Percentiles rank a stretch among this genome's conserved stretches.
Evolutionary conservation across 768 basidiomycete species (phyloP).

Genomic region (Russula vinacea): DNA sequence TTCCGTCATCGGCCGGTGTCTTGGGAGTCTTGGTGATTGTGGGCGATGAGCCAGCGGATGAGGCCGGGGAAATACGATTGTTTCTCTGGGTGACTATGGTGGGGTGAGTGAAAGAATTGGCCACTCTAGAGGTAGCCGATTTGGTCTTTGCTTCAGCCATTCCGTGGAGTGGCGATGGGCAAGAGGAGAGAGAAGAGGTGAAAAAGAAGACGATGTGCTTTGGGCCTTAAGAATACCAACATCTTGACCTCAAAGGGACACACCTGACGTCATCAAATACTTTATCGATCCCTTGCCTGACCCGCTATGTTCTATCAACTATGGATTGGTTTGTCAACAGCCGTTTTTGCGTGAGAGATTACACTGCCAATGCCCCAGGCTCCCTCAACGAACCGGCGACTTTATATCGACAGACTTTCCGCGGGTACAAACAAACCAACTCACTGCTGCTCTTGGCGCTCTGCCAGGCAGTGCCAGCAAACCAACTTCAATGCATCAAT

Average conservation of each 20-base stretch:
- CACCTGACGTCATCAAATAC: constrained; percentile 5
- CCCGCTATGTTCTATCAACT: neutral
- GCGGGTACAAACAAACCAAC: too few relatives aligned
- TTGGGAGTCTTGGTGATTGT: constrained; percentile 53
- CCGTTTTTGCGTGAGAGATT: too few relatives aligned
- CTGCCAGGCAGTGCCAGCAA: too few relatives aligned
- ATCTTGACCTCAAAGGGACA: neutral
- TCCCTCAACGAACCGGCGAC: too few relatives aligned
- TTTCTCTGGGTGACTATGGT: constrained; percentile 25
- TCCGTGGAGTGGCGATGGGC: neutral
- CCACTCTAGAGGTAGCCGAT: constrained; percentile 14
- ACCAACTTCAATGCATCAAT: too few relatives aligned
- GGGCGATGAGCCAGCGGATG: constrained; percentile 27
- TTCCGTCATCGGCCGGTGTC: constrained; percentile 91
- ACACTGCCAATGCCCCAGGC: too few relatives aligned
- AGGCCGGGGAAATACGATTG: neutral
- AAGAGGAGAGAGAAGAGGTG: neutral
- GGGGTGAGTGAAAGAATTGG: constrained; percentile 11
- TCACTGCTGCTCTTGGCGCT: too few relatives aligned
- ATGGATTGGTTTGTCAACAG: too few relatives aligned
- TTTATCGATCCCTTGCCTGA: constrained; percentile 1
- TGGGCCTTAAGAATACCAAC: neutral
- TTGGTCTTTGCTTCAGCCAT: constrained; percentile 23
- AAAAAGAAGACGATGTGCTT: neutral
- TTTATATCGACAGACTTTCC: too few relatives aligned